Percentiles rank a stretch among this genome's conserved stretches.
These are phyloP conservation scores for Colletotrichum chlorophyti DNA, from an alignment of 2,329 filamentous ascomycete species.

Conservation along the genomic window DNA sequence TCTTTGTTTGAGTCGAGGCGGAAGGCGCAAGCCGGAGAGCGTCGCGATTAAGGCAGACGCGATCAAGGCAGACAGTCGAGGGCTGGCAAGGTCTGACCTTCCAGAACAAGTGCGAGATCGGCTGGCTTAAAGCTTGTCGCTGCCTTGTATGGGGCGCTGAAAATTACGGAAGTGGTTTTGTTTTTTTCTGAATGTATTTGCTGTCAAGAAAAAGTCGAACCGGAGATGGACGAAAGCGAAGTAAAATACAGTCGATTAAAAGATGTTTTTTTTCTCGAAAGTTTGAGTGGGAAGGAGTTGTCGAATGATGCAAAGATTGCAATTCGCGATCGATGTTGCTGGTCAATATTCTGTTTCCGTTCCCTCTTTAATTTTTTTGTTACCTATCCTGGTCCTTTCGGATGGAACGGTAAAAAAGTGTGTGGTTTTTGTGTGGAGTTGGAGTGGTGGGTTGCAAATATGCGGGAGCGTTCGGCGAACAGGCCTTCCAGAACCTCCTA, in stretches of 20 bases:
- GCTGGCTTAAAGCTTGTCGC: not conserved
- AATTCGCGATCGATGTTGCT: not conserved
- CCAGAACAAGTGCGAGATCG: no score
- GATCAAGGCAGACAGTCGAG: no score
- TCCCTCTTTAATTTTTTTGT: not conserved
- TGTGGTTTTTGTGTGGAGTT: constrained; percentile 1
- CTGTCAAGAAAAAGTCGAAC: constrained; percentile 7
- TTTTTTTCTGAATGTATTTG: constrained; percentile 15
- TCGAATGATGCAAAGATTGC: constrained; percentile 15
- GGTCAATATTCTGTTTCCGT: not conserved
- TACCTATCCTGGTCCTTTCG: not conserved
- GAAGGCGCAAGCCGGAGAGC: constrained; percentile 12
- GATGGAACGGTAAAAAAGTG: not conserved
- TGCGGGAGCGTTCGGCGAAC: constrained; percentile 9
- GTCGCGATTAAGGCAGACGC: no score
- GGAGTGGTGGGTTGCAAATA: constrained; percentile 15
- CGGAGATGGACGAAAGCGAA: constrained; percentile 25
- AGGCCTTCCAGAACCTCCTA: constrained; percentile 26
- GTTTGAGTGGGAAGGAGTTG: constrained; percentile 1
- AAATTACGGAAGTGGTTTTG: constrained; percentile 13
- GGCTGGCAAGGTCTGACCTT: no score
- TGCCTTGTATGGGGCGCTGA: constrained; percentile 18
- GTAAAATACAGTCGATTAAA: constrained; percentile 46
- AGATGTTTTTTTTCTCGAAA: constrained; percentile 33
- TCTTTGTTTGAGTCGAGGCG: constrained; percentile 10